Conservation (phyloP, 441 rosid species). For the Capsella rubella region DNA sequence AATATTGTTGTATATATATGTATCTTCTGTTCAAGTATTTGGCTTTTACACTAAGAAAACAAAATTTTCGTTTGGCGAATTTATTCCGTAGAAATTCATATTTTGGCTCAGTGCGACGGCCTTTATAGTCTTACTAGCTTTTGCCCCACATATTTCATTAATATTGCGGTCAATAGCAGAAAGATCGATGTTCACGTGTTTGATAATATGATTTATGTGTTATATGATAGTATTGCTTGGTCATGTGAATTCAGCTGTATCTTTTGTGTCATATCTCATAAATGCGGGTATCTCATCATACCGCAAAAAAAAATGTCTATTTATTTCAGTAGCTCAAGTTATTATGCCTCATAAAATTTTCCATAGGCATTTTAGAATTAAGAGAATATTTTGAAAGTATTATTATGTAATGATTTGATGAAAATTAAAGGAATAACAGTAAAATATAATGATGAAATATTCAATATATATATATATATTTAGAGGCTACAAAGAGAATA, state of each 20-base stretch:
- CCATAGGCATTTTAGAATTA: background rate
- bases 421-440: conserved; percentile 6
- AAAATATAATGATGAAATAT: background rate
- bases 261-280: conserved; percentile 23
- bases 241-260: conserved; percentile 11
- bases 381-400: background rate
- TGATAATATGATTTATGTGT: background rate
- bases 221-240: background rate
- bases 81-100: background rate
- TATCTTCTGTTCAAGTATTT: conserved; percentile 10
- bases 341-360: background rate
- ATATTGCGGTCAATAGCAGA: background rate
- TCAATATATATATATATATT: background rate
- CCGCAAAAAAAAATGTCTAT: conserved; percentile 16
- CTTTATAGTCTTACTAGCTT: background rate
- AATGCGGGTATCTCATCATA: conserved; percentile 11
- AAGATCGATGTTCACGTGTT: conserved; percentile 2
- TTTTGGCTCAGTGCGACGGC: conserved; percentile 8
- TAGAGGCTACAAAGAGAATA: conserved; percentile 37
- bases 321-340: conserved; percentile 1
- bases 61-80: conserved; percentile 13
- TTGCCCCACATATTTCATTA: background rate
- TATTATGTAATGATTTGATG: conserved; percentile 1
- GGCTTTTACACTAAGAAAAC: conserved; percentile 8
- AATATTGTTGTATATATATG: background rate